These are phyloP conservation scores for Lactifluus piperatus DNA, from an alignment of 768 basidiomycete genomes.

Conservation along the genomic window DNA sequence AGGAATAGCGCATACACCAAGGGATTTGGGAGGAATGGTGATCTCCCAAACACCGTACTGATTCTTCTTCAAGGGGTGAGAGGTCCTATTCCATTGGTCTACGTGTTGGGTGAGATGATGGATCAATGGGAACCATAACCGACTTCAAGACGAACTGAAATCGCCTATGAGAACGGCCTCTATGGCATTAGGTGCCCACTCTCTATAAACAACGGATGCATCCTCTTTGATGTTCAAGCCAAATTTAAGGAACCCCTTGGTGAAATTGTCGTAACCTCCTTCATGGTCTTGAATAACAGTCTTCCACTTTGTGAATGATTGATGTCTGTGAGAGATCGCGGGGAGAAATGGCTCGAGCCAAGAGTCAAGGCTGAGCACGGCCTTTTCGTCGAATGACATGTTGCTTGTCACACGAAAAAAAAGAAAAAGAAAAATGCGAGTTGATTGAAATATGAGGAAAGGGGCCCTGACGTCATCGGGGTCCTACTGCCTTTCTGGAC, in stretches of 20 bases:
- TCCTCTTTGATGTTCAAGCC: conserved; percentile 67
- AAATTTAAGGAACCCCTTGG: conserved; percentile 68
- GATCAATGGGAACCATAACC: not conserved
- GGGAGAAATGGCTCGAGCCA: conserved; percentile 70
- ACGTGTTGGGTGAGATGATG: conserved; percentile 1
- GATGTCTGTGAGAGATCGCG: conserved; percentile 60
- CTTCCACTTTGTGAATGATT: conserved; percentile 66
- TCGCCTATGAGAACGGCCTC: conserved; percentile 88
- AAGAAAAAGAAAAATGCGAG: not conserved
- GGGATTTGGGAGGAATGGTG: conserved; percentile 52
- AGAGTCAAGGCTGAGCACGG: conserved; percentile 54
- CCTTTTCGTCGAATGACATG: conserved; percentile 43
- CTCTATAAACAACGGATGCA: conserved; percentile 73
- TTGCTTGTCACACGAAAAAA: not conserved
- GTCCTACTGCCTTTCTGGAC: not conserved
- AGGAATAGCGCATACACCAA: conserved; percentile 73
- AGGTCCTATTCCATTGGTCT: conserved; percentile 85
- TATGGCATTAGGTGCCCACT: conserved; percentile 91
- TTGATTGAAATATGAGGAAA: not conserved
- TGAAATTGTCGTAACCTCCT: conserved; percentile 76
- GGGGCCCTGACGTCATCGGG: conserved; percentile 12
- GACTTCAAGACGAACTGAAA: conserved; percentile 64
- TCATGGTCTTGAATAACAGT: conserved; percentile 66
- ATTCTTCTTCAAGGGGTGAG: conserved; percentile 82
- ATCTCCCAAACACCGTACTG: conserved; percentile 89